These are phyloP conservation scores for Colletotrichum tanaceti DNA, from an alignment of 2,329 filamentous ascomycete genomes.

Conservation along the genomic window DNA sequence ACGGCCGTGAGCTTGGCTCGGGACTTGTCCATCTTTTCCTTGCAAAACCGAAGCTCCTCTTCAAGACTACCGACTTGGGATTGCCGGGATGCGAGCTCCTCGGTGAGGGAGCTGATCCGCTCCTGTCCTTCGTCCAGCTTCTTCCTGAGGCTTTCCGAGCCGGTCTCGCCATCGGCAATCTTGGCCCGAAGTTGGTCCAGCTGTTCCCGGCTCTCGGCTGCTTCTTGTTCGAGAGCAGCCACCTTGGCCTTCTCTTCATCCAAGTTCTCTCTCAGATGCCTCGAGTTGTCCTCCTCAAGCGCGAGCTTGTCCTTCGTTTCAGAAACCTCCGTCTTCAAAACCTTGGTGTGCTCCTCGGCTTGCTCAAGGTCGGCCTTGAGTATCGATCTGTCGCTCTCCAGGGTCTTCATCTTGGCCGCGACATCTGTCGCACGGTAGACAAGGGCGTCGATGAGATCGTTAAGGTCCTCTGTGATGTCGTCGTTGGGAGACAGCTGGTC, in stretches of 20 bases:
- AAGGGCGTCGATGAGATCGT: slow-evolving; percentile 70
- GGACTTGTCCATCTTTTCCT: slow-evolving; percentile 70
- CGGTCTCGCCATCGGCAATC: slow-evolving; percentile 85
- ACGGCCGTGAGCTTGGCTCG: slow-evolving; percentile 64
- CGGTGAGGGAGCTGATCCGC: slow-evolving; percentile 73
- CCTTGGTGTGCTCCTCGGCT: slow-evolving; percentile 64
- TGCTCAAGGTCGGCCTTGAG: slow-evolving; percentile 73
- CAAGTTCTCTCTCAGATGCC: slow-evolving; percentile 65
- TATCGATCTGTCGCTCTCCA: slow-evolving; percentile 69
- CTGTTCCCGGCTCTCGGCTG: slow-evolving; percentile 75
- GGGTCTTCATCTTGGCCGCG: slow-evolving; percentile 67
- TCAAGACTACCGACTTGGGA: slow-evolving; percentile 81
- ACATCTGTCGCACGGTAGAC: slow-evolving; percentile 68
- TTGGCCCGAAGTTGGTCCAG: slow-evolving; percentile 75
- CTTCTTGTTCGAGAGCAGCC: slow-evolving; percentile 65
- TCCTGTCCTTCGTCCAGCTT: slow-evolving; percentile 80
- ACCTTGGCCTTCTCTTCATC: slow-evolving; percentile 66
- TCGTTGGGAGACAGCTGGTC: slow-evolving; percentile 66
- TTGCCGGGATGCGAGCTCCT: slow-evolving; percentile 79
- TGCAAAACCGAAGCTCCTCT: slow-evolving; percentile 76
- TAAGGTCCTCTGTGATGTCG: slow-evolving; percentile 65
- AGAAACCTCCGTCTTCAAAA: slow-evolving; percentile 69
- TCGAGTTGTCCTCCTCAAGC: slow-evolving; percentile 61
- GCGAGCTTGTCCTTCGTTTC: slow-evolving; percentile 64
- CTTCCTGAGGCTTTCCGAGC: slow-evolving; percentile 81